Conservation (phyloP, 768 basidiomycete genomes). For the Pleurotus giganteus region DNA sequence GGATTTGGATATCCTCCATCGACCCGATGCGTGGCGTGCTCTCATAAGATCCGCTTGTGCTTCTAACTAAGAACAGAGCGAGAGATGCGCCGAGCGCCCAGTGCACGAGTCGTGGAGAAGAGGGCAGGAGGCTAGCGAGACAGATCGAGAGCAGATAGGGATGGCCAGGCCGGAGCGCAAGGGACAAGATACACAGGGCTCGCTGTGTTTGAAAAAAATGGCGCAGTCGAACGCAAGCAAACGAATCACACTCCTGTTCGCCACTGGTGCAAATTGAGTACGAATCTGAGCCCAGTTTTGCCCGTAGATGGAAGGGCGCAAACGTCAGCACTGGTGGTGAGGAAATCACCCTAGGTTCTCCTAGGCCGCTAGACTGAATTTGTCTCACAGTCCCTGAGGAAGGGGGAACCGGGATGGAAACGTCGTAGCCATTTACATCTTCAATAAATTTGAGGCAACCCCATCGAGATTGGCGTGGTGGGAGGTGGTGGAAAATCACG, state of each 20-base stretch:
- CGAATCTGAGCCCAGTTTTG: no score
- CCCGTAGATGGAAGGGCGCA: no score
- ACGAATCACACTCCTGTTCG: no score
- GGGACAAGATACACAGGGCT: not conserved
- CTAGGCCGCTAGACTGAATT: not conserved
- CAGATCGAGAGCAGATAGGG: not conserved
- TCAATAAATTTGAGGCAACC: not conserved
- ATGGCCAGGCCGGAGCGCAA: not conserved
- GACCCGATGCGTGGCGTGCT: no score
- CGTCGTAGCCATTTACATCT: not conserved
- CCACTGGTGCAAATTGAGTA: no score
- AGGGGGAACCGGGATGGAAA: slow-evolving; percentile 6
- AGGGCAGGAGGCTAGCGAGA: no score
- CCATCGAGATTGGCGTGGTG: slow-evolving; percentile 4
- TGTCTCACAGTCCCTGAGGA: not conserved
- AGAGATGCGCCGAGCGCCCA: no score
- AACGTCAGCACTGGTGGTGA: not conserved
- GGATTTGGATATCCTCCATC: no score
- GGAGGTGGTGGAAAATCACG: not conserved
- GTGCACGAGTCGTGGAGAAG: no score
- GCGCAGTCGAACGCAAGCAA: not conserved
- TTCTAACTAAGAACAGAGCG: no score
- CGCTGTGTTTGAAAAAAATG: slow-evolving; percentile 4
- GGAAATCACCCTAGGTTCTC: not conserved
- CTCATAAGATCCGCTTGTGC: no score